Percentiles rank a stretch among this genome's conserved stretches.
Evolutionary conservation across 192 early-diverging fungal species (phyloP).

Genomic region (Mortierella alpina): DNA sequence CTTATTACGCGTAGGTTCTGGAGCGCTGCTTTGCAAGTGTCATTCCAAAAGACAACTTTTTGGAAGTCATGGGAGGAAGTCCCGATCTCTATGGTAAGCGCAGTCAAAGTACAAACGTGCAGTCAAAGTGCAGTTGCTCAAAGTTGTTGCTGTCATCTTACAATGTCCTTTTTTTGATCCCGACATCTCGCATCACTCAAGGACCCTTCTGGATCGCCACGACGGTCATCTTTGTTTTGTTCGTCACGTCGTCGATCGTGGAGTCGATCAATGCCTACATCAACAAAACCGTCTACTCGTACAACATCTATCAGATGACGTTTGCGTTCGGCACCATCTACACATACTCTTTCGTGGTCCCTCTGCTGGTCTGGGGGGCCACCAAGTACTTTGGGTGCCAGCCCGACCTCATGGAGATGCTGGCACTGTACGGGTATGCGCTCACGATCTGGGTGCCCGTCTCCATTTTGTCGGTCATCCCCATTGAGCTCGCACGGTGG

Average conservation of each 20-base stretch:
- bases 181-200: constrained; percentile 12
- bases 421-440: constrained; percentile 92
- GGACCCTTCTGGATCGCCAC: constrained; percentile 98
- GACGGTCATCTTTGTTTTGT: constrained; percentile 95
- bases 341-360: constrained; percentile 77
- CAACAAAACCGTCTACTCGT: constrained; percentile 63
- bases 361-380: constrained; percentile 80
- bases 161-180: not conserved
- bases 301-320: constrained; percentile 85
- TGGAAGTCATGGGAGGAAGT: constrained; percentile 81
- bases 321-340: constrained; percentile 88
- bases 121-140: not conserved
- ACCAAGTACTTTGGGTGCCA: constrained; percentile 88
- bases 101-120: too few species aligned
- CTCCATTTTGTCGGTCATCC: constrained; percentile 86
- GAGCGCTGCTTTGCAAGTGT: constrained; percentile 76
- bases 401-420: constrained; percentile 86
- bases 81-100: constrained; percentile 92
- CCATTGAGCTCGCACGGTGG: constrained; percentile 86
- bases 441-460: constrained; percentile 95
- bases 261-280: constrained; percentile 82
- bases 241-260: constrained; percentile 92
- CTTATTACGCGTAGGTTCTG: constrained; percentile 65
- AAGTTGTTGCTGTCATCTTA: not conserved
- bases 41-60: constrained; percentile 81